A percentile compares a stretch with the other conserved stretches of the same genome.
These are phyloP conservation scores for Diaporthe sp. DNA, from an alignment of 2,329 filamentous ascomycete species.

Conservation along the genomic window DNA sequence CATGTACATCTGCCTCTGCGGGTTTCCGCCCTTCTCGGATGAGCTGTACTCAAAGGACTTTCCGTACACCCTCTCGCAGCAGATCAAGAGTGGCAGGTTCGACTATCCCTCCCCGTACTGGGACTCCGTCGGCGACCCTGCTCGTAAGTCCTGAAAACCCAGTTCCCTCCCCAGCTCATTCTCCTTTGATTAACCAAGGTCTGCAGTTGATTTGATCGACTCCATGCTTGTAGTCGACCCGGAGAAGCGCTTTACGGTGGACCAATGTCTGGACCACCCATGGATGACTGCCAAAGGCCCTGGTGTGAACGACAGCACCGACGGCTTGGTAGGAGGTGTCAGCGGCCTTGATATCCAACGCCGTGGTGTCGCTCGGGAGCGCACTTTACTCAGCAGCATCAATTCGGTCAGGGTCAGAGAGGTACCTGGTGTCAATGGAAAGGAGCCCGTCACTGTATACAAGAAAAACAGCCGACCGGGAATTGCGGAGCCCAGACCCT, in stretches of 20 bases:
- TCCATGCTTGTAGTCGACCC: constrained; percentile 93
- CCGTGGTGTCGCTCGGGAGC: constrained; percentile 83
- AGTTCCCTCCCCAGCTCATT: neutral
- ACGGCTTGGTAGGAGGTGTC: constrained; percentile 90
- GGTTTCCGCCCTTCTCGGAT: constrained; percentile 97
- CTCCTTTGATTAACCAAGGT: neutral
- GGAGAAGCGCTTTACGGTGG: constrained; percentile 86
- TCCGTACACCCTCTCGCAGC: constrained; percentile 87
- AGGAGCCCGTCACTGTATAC: constrained; percentile 79
- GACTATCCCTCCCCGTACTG: constrained; percentile 98
- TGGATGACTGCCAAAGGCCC: constrained; percentile 80
- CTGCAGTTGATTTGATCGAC: constrained; percentile 87
- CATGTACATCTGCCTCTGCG: constrained; percentile 95
- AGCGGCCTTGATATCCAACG: constrained; percentile 85
- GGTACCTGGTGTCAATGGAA: constrained; percentile 67
- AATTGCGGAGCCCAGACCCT: constrained; percentile 74
- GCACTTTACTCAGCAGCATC: constrained; percentile 86
- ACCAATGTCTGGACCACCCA: constrained; percentile 91
- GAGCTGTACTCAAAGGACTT: constrained; percentile 87
- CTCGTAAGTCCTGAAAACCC: constrained; percentile 63
- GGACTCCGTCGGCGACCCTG: constrained; percentile 88
- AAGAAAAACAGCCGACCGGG: constrained; percentile 72
- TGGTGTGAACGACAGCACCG: constrained; percentile 86
- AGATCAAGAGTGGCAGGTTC: constrained; percentile 90
- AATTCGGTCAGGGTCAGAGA: constrained; percentile 77